These are phyloP conservation scores for Russula abietina DNA, from an alignment of 768 basidiomycete genomes.

Conservation along the genomic window DNA sequence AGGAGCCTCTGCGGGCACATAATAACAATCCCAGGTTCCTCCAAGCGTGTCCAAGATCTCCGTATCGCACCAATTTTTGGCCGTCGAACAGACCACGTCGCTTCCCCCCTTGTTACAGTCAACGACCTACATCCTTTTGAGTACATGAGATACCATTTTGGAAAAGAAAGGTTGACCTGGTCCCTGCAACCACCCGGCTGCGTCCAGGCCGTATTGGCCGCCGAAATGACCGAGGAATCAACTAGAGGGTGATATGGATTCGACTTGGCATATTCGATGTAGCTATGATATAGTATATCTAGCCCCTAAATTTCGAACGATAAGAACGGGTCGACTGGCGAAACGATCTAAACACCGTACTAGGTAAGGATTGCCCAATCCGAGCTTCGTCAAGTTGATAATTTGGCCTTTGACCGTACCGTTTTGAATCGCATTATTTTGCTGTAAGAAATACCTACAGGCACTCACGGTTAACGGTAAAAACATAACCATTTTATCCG, in stretches of 20 bases:
- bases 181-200: slow-evolving; percentile 43
- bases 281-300: slow-evolving; percentile 52
- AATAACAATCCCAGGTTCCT: slow-evolving; percentile 53
- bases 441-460: slow-evolving; percentile 40
- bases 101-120: slow-evolving; percentile 45
- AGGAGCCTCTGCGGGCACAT: slow-evolving; percentile 39
- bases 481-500: background rate
- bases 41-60: slow-evolving; percentile 32
- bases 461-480: background rate
- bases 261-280: slow-evolving; percentile 46
- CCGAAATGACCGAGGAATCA: slow-evolving; percentile 35
- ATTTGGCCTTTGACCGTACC: slow-evolving; percentile 41
- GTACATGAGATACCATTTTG: background rate
- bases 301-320: slow-evolving; percentile 29
- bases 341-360: slow-evolving; percentile 31
- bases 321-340: background rate
- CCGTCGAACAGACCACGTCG: slow-evolving; percentile 24
- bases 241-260: slow-evolving; percentile 55
- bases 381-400: slow-evolving; percentile 58
- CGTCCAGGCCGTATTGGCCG: slow-evolving; percentile 42
- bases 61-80: slow-evolving; percentile 55
- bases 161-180: slow-evolving; percentile 32
- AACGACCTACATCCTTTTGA: slow-evolving; percentile 38
- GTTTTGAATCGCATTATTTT: slow-evolving; percentile 50
- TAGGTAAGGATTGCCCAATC: slow-evolving; percentile 56